Evolutionary conservation across 176 grass and related monocot genomes (phyloP).

Genomic region (Eragrostis curvula): DNA sequence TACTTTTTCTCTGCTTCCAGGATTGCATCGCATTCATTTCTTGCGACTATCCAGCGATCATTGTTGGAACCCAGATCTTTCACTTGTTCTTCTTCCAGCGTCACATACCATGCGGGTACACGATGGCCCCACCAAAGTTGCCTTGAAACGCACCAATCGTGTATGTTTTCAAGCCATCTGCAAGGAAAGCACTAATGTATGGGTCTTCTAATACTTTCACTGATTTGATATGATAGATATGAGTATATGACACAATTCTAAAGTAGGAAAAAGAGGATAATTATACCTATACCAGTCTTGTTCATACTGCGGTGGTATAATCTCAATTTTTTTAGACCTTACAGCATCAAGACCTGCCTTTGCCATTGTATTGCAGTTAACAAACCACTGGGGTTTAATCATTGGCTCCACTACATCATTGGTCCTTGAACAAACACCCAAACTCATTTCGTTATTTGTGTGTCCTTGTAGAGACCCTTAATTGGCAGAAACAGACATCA

Average conservation of each 20-base stretch:
- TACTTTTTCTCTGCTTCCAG: conserved; percentile 68
- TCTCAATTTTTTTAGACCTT: conserved; percentile 78
- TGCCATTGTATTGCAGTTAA: conserved; percentile 85
- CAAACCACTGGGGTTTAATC: conserved; percentile 93
- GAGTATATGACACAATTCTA: too few species aligned
- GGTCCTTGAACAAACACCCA: conserved; percentile 88
- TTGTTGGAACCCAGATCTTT: conserved; percentile 69
- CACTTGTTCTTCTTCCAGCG: conserved; percentile 64
- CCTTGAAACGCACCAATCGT: conserved; percentile 91
- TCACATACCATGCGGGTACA: conserved; percentile 87
- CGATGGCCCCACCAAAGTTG: conserved; percentile 97
- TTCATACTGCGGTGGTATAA: conserved; percentile 93
- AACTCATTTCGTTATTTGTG: conserved; percentile 92
- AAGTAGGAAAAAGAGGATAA: conserved; percentile 14
- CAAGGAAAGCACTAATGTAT: conserved; percentile 26
- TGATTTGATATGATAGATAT: not conserved
- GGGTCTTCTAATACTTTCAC: not conserved
- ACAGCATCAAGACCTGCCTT: conserved; percentile 81
- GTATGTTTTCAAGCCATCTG: conserved; percentile 96
- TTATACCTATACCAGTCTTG: conserved; percentile 89
- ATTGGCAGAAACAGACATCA: conserved; percentile 37
- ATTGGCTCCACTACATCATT: conserved; percentile 88
- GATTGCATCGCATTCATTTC: conserved; percentile 74
- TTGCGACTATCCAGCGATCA: conserved; percentile 81
- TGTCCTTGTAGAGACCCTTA: conserved; percentile 80